Evolutionary conservation across 2,329 filamentous ascomycete species (phyloP).

Genomic region (Didymosphaeria variabile): DNA sequence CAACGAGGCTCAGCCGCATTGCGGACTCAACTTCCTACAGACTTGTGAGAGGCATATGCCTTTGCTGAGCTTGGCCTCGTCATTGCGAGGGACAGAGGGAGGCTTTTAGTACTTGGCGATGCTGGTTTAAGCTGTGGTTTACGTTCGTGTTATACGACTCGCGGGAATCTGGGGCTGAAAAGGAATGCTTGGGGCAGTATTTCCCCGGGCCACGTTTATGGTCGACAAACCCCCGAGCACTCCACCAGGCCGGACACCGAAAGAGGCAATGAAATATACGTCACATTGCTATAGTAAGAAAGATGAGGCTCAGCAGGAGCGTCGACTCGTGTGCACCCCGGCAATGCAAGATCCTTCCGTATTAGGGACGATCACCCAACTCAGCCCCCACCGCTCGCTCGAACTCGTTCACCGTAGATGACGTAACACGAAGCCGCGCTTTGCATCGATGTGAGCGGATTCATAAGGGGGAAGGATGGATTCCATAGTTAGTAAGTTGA

Average conservation of each 20-base stretch:
- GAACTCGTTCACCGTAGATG: background rate
- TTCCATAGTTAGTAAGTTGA: no score
- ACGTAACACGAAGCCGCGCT: no score
- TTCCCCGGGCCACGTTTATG: background rate
- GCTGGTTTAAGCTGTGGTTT: background rate
- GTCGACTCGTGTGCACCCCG: background rate
- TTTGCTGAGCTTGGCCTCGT: no score
- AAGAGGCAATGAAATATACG: background rate
- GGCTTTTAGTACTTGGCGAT: background rate
- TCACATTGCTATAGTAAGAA: background rate
- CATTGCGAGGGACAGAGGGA: no score
- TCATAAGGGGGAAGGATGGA: no score
- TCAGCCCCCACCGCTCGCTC: background rate
- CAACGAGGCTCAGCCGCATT: no score
- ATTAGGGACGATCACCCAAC: background rate
- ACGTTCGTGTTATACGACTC: background rate
- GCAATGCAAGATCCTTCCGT: background rate
- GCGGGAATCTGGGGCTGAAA: background rate
- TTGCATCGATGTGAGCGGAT: no score
- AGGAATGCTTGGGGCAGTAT: background rate
- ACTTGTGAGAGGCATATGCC: no score
- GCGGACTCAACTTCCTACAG: no score
- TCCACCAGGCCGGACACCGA: background rate
- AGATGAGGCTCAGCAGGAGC: background rate
- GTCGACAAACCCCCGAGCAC: background rate